Evolutionary conservation across 176 grass and related monocot genomes (phyloP).

Genomic region (Puya raimondii): DNA sequence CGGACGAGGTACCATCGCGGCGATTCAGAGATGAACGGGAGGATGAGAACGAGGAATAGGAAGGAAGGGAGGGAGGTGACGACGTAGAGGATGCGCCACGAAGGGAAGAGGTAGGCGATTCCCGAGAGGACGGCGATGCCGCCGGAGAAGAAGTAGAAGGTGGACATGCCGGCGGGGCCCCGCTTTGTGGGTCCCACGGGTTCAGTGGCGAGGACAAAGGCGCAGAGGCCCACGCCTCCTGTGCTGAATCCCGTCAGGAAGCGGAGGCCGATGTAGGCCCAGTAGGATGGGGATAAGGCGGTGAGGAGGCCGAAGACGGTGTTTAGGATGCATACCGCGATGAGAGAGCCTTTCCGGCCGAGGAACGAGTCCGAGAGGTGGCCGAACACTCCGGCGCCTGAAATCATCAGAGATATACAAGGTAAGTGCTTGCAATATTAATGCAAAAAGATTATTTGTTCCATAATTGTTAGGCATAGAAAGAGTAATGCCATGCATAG

Average conservation of each 20-base stretch:
- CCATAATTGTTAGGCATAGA: too few species aligned
- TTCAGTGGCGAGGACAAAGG: constrained; percentile 86
- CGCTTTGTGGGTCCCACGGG: constrained; percentile 50
- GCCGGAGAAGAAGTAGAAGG: constrained; percentile 83
- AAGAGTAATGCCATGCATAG: too few species aligned
- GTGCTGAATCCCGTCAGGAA: constrained; percentile 87
- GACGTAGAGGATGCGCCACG: constrained; percentile 67
- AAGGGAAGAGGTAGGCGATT: constrained; percentile 50
- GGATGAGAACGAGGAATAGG: constrained; percentile 31
- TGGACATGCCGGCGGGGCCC: constrained; percentile 54
- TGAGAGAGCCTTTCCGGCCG: constrained; percentile 46
- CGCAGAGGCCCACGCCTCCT: constrained; percentile 57
- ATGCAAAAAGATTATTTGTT: too few species aligned
- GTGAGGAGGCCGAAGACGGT: constrained; percentile 71
- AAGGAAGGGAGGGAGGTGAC: constrained; percentile 62
- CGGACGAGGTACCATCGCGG: constrained; percentile 89
- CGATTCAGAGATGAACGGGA: constrained; percentile 68
- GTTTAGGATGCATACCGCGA: constrained; percentile 58
- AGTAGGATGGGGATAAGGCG: constrained; percentile 38
- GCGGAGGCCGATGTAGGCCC: constrained; percentile 47
- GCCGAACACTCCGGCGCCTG: constrained; percentile 66
- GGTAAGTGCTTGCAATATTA: too few species aligned
- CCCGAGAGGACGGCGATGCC: constrained; percentile 59
- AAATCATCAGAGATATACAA: too few species aligned
- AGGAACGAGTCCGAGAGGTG: constrained; percentile 80